These are phyloP conservation scores for Globisporangium canariense DNA, from an alignment of 352 stramenopile species.

Conservation along the genomic window DNA sequence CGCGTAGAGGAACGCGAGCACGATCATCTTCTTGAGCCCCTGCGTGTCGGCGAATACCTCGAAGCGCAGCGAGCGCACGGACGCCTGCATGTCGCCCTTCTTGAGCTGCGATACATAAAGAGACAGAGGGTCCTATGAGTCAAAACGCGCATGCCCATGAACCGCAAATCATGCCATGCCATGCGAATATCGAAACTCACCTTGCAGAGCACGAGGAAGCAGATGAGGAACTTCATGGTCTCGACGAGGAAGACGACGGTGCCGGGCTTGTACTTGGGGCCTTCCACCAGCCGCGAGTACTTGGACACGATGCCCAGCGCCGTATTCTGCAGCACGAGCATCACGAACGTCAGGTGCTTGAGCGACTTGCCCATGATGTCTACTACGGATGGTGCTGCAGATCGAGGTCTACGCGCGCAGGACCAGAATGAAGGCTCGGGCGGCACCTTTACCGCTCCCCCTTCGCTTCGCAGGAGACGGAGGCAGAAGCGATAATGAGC, in stretches of 20 bases:
- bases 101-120: constrained; percentile 31
- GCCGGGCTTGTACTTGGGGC: constrained; percentile 80
- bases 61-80: constrained; percentile 54
- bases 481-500: too few species aligned
- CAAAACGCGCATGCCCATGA: background rate
- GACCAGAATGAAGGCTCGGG: too few species aligned
- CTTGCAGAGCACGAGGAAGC: constrained; percentile 68
- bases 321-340: constrained; percentile 87
- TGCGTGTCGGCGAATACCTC: constrained; percentile 78
- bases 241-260: constrained; percentile 83
- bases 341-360: constrained; percentile 80
- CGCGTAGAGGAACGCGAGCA: constrained; percentile 83
- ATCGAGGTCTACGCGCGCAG: background rate
- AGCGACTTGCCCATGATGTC: constrained; percentile 33
- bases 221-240: constrained; percentile 79
- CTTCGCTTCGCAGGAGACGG: too few species aligned
- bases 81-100: constrained; percentile 47
- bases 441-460: too few species aligned
- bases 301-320: constrained; percentile 86
- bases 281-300: constrained; percentile 66
- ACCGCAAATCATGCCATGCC: background rate
- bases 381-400: background rate
- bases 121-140: background rate
- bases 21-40: constrained; percentile 82
- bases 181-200: constrained; percentile 8